Percentiles rank a stretch among this genome's conserved stretches.
Conservation (phyloP, 1,139 yeast genomes). For the Geotrichum histeridarum region DNA sequence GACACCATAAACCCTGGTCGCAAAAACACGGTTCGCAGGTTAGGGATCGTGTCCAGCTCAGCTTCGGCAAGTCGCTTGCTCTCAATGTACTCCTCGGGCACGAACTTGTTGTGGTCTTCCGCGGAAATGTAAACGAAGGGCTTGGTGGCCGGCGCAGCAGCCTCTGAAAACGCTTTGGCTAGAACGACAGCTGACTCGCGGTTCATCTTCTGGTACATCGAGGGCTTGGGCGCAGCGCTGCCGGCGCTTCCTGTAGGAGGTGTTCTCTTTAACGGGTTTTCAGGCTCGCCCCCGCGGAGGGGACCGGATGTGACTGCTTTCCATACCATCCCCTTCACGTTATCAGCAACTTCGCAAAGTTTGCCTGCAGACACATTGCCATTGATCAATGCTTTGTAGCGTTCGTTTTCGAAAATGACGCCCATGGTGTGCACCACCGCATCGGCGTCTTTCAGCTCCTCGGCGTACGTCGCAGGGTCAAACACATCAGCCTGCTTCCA, state of each 20-base stretch:
- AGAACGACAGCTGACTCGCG: conserved; percentile 62
- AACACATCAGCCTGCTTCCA: conserved; percentile 71
- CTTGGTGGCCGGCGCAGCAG: conserved; percentile 13
- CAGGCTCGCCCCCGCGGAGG: neutral
- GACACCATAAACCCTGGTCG: conserved; percentile 77
- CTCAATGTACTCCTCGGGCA: conserved; percentile 64
- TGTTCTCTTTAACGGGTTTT: conserved; percentile 12
- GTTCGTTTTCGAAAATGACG: conserved; percentile 57
- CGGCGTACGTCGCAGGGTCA: conserved; percentile 52
- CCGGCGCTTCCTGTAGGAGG: neutral
- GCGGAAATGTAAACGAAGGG: conserved; percentile 79
- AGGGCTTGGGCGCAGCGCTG: conserved; percentile 34
- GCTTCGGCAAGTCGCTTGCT: conserved; percentile 76
- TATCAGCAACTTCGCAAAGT: neutral
- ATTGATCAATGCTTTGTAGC: conserved; percentile 50
- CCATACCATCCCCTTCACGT: conserved; percentile 1
- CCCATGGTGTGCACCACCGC: conserved; percentile 87
- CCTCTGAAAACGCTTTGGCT: conserved; percentile 51
- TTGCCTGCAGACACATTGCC: conserved; percentile 11
- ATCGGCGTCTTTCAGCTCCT: conserved; percentile 46
- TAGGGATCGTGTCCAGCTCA: conserved; percentile 40
- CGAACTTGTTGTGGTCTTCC: conserved; percentile 56
- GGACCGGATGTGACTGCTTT: neutral
- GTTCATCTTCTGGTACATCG: conserved; percentile 54
- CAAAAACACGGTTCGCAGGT: conserved; percentile 55